Conservation (phyloP, 345 rosid genomes). For the Eucalyptus erythrocorys region DNA sequence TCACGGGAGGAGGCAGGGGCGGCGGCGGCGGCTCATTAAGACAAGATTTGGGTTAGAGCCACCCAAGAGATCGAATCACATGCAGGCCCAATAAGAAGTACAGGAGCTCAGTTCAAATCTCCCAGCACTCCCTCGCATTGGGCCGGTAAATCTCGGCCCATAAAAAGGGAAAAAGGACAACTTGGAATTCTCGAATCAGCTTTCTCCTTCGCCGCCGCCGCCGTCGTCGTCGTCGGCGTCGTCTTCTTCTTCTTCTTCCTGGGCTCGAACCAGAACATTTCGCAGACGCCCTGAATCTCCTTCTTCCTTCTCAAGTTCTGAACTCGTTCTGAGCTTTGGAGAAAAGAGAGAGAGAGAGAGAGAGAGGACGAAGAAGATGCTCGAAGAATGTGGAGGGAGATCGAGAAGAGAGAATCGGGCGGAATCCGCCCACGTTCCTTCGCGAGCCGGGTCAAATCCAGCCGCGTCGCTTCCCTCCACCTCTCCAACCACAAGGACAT, state of each 20-base stretch:
- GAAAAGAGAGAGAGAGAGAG: neutral
- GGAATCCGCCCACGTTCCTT: conserved; percentile 50
- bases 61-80: neutral
- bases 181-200: neutral
- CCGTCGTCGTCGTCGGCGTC: rapidly evolving
- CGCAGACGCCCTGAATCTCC: neutral
- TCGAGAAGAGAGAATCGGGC: conserved; percentile 81
- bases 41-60: neutral
- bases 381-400: conserved; percentile 79
- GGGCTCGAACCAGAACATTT: neutral
- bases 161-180: neutral
- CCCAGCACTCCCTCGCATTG: neutral
- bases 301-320: neutral
- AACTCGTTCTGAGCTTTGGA: neutral
- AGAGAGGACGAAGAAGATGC: neutral
- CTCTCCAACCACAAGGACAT: conserved; percentile 78
- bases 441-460: conserved; percentile 46
- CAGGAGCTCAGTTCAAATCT: neutral
- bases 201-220: neutral
- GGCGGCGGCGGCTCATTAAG: neutral
- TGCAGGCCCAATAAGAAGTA: neutral
- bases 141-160: neutral
- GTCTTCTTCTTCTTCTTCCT: neutral
- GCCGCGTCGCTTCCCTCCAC: conserved; percentile 39
- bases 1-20: neutral